Evolutionary conservation across 345 rosid species (phyloP).

Genomic region (Acer yangbiense): DNA sequence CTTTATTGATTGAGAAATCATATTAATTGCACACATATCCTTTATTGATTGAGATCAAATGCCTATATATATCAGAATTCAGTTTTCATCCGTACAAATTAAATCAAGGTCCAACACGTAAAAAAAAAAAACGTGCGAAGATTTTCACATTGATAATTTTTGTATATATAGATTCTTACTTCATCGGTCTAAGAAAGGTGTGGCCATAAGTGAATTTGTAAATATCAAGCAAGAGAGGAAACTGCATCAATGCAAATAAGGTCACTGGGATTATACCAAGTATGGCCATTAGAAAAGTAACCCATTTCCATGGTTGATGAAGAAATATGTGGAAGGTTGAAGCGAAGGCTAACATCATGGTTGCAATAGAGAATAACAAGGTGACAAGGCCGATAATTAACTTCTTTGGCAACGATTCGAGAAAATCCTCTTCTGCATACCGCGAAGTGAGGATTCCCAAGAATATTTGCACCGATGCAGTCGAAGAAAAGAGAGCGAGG

Average conservation of each 20-base stretch:
- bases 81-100: too few species aligned
- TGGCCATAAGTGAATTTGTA: not conserved
- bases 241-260: not conserved
- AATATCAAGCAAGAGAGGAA: conserved; percentile 1
- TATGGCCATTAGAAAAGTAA: not conserved
- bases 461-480: not conserved
- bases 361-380: conserved; percentile 15
- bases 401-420: not conserved
- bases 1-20: too few species aligned
- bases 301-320: not conserved
- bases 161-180: too few species aligned
- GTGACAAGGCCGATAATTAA: not conserved
- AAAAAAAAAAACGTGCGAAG: too few species aligned
- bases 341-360: conserved; percentile 9
- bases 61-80: too few species aligned
- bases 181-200: not conserved
- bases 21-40: too few species aligned
- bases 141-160: too few species aligned
- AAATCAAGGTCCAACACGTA: too few species aligned
- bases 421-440: conserved; percentile 10
- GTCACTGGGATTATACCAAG: not conserved
- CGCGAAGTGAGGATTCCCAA: conserved; percentile 15
- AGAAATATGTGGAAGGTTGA: not conserved
- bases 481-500: not conserved
- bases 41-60: too few species aligned